Evolutionary conservation across 176 grass and related monocot species (phyloP).

Genomic region (Bothriochloa decipiens): DNA sequence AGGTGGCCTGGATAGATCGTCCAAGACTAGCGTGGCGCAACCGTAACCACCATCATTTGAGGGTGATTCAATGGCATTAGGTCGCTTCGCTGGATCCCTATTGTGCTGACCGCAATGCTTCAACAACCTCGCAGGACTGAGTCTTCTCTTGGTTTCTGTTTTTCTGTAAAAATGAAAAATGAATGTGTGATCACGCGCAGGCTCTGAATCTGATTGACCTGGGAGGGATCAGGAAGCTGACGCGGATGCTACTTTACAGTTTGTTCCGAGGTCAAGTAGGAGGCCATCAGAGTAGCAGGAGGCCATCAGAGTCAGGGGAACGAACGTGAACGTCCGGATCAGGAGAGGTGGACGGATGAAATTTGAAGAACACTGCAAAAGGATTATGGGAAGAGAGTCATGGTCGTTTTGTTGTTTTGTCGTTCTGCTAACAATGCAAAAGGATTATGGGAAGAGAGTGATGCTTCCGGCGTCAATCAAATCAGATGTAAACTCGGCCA

Average conservation of each 20-base stretch:
- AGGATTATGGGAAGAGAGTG: neutral
- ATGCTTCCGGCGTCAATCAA: neutral
- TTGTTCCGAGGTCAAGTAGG: neutral
- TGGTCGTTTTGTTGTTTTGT: neutral
- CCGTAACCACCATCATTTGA: neutral
- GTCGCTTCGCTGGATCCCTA: constrained; percentile 1
- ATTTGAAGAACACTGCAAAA: neutral
- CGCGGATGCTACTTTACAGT: neutral
- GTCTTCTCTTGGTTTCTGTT: neutral
- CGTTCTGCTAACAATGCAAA: neutral
- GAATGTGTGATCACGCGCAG: neutral
- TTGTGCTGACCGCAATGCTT: neutral
- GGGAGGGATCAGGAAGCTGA: constrained; percentile 11
- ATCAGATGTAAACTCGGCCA: neutral
- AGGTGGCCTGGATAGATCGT: constrained; percentile 19
- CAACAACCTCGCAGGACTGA: neutral
- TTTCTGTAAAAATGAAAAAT: neutral
- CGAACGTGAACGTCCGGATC: too few species aligned
- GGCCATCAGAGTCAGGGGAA: neutral
- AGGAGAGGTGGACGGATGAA: neutral
- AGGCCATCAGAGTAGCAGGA: neutral
- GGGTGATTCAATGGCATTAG: constrained; percentile 40
- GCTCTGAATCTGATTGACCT: neutral
- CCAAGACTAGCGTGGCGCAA: constrained; percentile 9
- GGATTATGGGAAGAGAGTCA: neutral